A percentile compares a stretch with the other conserved stretches of the same genome.
These are phyloP conservation scores for Plasmopara viticola DNA, from an alignment of 352 stramenopile genomes.

Conservation along the genomic window DNA sequence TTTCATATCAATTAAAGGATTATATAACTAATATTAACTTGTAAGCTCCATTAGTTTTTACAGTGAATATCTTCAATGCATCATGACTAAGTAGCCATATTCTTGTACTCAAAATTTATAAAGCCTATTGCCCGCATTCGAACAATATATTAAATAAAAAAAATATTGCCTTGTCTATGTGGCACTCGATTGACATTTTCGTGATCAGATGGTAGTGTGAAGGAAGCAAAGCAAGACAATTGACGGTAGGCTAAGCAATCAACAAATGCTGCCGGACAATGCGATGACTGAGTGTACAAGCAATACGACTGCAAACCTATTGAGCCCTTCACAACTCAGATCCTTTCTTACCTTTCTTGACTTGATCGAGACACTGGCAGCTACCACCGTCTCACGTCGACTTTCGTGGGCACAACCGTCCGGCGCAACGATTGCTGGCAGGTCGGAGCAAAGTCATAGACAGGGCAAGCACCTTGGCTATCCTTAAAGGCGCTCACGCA, in stretches of 20 bases:
- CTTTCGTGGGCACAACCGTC: constrained; percentile 13
- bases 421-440: constrained; percentile 10
- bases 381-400: constrained; percentile 4
- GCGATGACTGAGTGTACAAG: constrained; percentile 7
- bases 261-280: constrained; percentile 13
- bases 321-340: constrained; percentile 8
- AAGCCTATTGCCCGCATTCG: no score
- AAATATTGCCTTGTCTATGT: constrained; percentile 12
- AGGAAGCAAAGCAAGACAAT: constrained; percentile 18
- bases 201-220: constrained; percentile 14
- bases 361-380: not conserved
- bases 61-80: no score
- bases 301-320: constrained; percentile 34
- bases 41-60: no score
- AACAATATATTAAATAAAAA: no score
- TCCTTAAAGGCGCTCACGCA: constrained; percentile 20
- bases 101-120: no score
- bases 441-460: constrained; percentile 30
- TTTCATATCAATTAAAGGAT: no score
- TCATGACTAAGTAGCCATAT: no score
- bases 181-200: constrained; percentile 21
- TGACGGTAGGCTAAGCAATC: constrained; percentile 7
- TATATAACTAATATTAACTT: no score
- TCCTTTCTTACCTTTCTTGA: constrained; percentile 15
- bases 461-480: constrained; percentile 22